A percentile compares a stretch with the other conserved stretches of the same genome.
These are phyloP conservation scores for Pezicula carpinea DNA, from an alignment of 2,329 filamentous ascomycete species.

Conservation along the genomic window DNA sequence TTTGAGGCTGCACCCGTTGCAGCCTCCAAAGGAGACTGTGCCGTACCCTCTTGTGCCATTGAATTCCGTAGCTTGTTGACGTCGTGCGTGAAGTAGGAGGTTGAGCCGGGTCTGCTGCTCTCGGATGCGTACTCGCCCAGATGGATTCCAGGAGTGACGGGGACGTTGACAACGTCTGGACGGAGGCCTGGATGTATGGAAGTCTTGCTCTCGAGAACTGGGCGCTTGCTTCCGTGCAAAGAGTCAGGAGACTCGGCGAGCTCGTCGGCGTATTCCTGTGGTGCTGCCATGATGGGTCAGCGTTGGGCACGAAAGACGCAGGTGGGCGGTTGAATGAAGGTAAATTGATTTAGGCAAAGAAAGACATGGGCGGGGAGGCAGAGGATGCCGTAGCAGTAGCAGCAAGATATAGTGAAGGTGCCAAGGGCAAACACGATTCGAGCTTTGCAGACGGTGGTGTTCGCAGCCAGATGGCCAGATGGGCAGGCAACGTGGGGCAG, in stretches of 20 bases:
- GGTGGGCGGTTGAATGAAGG: neutral
- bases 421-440: neutral
- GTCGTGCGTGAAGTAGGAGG: slow-evolving; percentile 23
- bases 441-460: neutral
- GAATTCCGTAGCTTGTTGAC: slow-evolving; percentile 9
- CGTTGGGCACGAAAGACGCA: neutral
- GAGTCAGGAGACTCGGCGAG: slow-evolving; percentile 18
- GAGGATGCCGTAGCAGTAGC: neutral
- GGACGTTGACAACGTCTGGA: slow-evolving; percentile 21
- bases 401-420: neutral
- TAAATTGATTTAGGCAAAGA: slow-evolving; percentile 2
- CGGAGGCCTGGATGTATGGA: slow-evolving; percentile 24
- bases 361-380: neutral
- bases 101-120: slow-evolving; percentile 2
- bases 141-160: slow-evolving; percentile 26
- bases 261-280: slow-evolving; percentile 7
- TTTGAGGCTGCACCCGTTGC: slow-evolving; percentile 32
- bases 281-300: slow-evolving; percentile 6
- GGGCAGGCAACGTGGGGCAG: neutral
- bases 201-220: slow-evolving; percentile 6
- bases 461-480: neutral
- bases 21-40: slow-evolving; percentile 22
- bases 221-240: slow-evolving; percentile 3
- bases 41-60: slow-evolving; percentile 9
- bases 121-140: slow-evolving; percentile 15